A percentile compares a stretch with the other conserved stretches of the same genome.
Evolutionary conservation across 768 basidiomycete genomes (phyloP).

Genomic region (Russula virescens): DNA sequence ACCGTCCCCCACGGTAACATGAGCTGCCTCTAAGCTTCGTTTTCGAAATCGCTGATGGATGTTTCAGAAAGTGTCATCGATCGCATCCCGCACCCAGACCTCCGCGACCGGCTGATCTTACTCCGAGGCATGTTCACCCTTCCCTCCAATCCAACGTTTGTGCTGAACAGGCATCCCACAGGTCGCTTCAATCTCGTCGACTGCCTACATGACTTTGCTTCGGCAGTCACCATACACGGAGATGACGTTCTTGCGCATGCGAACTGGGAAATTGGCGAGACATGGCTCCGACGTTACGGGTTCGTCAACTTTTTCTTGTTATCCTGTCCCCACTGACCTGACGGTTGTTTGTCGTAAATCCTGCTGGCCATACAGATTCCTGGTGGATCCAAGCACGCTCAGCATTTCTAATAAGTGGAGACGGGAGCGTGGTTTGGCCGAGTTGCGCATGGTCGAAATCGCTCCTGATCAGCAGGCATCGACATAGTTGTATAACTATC

Average conservation of each 20-base stretch:
- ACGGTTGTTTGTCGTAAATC: conserved; percentile 9
- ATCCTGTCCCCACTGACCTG: neutral
- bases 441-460: conserved; percentile 55
- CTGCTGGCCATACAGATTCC: conserved; percentile 45
- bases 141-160: neutral
- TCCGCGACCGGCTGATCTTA: conserved; percentile 88
- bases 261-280: conserved; percentile 87
- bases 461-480: conserved; percentile 25
- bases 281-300: conserved; percentile 81
- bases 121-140: conserved; percentile 51
- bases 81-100: conserved; percentile 79
- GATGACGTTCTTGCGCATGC: conserved; percentile 86
- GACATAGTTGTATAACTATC: neutral
- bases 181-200: conserved; percentile 77
- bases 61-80: conserved; percentile 82
- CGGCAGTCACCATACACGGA: conserved; percentile 70
- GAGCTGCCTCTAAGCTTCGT: neutral
- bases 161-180: conserved; percentile 29
- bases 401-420: conserved; percentile 84
- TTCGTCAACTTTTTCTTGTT: conserved; percentile 33
- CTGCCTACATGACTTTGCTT: conserved; percentile 68
- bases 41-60: conserved; percentile 2
- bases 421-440: conserved; percentile 70
- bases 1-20: conserved; percentile 77
- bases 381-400: conserved; percentile 69